phyloP scores from a whole-genome alignment of 345 rosid species.

The Salix koriyanagi region DNA sequence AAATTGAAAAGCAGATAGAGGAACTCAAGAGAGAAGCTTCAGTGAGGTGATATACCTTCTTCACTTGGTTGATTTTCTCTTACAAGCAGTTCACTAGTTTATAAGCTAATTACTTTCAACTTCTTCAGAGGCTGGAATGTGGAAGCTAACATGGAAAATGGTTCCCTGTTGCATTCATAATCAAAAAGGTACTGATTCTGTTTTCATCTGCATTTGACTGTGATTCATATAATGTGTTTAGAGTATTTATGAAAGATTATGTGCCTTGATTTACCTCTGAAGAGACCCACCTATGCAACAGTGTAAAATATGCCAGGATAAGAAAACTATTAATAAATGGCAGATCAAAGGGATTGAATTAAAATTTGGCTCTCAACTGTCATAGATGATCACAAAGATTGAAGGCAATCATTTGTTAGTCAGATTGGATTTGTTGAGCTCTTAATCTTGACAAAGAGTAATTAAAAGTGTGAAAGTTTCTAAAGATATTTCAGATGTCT shows the following conservation, averaged over 20 bases:
- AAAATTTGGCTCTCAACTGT: too few species aligned
- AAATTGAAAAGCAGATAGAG: constrained; percentile 56
- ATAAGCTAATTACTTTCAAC: constrained; percentile 17
- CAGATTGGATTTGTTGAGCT: too few species aligned
- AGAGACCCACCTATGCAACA: too few species aligned
- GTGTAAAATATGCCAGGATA: neutral
- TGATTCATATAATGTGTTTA: neutral
- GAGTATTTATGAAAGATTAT: neutral
- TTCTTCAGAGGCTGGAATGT: constrained; percentile 72
- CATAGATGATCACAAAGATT: too few species aligned
- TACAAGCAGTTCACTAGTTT: neutral
- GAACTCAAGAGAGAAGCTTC: constrained; percentile 61
- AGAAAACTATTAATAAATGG: neutral
- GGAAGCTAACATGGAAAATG: constrained; percentile 56
- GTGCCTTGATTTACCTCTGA: neutral
- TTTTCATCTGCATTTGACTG: neutral
- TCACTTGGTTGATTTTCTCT: neutral
- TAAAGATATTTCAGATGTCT: too few species aligned
- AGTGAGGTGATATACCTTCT: constrained; percentile 50
- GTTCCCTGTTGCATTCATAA: constrained; percentile 28
- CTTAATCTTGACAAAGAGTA: too few species aligned
- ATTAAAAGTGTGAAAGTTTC: too few species aligned
- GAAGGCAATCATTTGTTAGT: too few species aligned
- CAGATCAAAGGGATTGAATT: too few species aligned
- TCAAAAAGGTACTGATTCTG: constrained; percentile 19